phyloP scores from a whole-genome alignment of 257 asterid genomes.

The Anisodus acutangulus region DNA sequence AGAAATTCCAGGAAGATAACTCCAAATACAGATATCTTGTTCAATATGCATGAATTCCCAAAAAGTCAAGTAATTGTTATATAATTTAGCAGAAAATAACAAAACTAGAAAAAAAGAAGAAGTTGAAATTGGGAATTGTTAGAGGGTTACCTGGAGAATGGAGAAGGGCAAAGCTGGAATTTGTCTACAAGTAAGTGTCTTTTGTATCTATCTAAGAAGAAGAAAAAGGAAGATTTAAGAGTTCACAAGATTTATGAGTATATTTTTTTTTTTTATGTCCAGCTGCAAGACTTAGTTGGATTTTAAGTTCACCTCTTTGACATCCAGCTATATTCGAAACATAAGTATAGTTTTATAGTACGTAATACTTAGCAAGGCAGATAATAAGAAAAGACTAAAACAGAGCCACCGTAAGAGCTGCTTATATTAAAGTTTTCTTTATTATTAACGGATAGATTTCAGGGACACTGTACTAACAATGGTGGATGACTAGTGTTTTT shows the following conservation, averaged over 20 bases:
- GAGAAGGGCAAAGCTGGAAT: slow-evolving; percentile 26
- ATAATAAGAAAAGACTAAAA: not conserved
- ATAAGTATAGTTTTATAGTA: too few species aligned
- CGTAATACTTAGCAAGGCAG: not conserved
- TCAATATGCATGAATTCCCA: slow-evolving; percentile 33
- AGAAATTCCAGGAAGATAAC: slow-evolving; percentile 44
- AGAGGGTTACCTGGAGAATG: slow-evolving; percentile 38
- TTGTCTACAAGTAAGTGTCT: slow-evolving; percentile 40
- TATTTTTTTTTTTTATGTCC: too few species aligned
- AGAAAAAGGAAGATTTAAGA: slow-evolving; percentile 24
- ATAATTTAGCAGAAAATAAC: slow-evolving; percentile 31
- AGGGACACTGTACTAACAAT: too few species aligned
- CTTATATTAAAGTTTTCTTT: not conserved
- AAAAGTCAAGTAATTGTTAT: slow-evolving; percentile 26
- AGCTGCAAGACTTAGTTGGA: too few species aligned
- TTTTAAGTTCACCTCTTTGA: too few species aligned
- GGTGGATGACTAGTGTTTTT: too few species aligned
- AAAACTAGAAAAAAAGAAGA: not conserved
- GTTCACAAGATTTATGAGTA: not conserved
- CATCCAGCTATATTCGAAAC: too few species aligned
- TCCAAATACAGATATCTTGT: slow-evolving; percentile 41
- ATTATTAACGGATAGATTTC: not conserved
- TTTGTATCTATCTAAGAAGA: not conserved
- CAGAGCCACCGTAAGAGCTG: not conserved
- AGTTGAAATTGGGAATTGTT: not conserved